phyloP scores from a whole-genome alignment of 78 protist species.

The Protostelium mycophagum region DNA sequence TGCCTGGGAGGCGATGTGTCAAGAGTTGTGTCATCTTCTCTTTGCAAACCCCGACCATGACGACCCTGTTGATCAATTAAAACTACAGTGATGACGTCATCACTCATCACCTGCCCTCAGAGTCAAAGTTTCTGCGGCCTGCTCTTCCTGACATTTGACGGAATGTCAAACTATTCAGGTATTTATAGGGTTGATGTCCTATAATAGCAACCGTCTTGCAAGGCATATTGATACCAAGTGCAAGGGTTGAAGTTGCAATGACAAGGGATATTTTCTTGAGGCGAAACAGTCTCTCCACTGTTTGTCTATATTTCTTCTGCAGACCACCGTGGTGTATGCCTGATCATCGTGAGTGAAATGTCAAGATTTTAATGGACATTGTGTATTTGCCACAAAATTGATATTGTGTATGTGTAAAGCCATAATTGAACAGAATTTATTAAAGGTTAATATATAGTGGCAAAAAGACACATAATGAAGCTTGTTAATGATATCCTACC shows the following conservation, averaged over 20 bases:
- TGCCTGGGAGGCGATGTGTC: no score
- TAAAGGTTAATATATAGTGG: no score
- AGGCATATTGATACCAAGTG: conserved; percentile 87
- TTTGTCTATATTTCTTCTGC: conserved; percentile 6
- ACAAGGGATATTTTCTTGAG: conserved; percentile 33
- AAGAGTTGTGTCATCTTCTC: no score
- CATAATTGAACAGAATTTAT: no score
- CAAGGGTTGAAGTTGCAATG: conserved; percentile 75
- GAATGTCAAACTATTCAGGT: conserved; percentile 58
- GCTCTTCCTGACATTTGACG: conserved; percentile 90
- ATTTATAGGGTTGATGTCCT: conserved; percentile 60
- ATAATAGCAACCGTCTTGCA: conserved; percentile 71
- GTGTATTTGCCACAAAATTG: no score
- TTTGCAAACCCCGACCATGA: no score
- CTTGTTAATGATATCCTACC: no score
- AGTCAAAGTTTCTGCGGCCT: conserved; percentile 87
- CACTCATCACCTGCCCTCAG: no score
- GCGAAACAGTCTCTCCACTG: conserved; percentile 30
- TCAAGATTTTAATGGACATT: no score
- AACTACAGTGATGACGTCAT: conserved; percentile 64
- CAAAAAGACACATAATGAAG: no score
- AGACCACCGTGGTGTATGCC: conserved; percentile 29
- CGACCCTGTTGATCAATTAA: not conserved
- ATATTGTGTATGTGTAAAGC: no score
- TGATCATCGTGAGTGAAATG: no score